phyloP scores from a whole-genome alignment of 306 rosid genomes.

The Rubus parviflorus region DNA sequence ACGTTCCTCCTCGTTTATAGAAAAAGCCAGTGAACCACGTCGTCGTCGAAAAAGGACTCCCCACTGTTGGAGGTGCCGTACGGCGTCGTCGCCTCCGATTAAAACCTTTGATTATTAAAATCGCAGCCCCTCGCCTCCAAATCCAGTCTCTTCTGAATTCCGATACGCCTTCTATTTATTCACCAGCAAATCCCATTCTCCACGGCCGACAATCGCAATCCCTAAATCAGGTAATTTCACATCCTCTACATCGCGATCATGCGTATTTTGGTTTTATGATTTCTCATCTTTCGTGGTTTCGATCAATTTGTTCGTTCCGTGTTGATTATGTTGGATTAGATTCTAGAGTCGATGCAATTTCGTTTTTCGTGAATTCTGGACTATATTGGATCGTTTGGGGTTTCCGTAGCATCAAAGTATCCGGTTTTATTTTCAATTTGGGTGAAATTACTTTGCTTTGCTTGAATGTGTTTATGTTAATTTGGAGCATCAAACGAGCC shows the following conservation, averaged over 20 bases:
- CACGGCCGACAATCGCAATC: slow-evolving; percentile 13
- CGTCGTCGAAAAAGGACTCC: slow-evolving; percentile 24
- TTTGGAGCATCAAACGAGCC: background rate
- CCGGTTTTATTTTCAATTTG: background rate
- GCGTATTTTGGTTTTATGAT: background rate
- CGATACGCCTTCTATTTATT: too few species aligned
- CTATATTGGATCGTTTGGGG: background rate
- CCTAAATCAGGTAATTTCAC: slow-evolving; percentile 24
- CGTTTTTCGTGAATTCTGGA: background rate
- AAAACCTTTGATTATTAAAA: background rate
- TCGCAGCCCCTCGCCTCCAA: background rate
- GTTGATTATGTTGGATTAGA: background rate
- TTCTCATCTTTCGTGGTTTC: background rate
- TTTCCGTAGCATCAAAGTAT: background rate
- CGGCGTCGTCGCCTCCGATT: slow-evolving; percentile 4
- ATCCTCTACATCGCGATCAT: slow-evolving; percentile 11
- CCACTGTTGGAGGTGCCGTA: slow-evolving; percentile 24
- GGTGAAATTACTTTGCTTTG: background rate
- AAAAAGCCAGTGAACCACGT: slow-evolving; percentile 21
- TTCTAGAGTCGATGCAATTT: background rate
- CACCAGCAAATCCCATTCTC: slow-evolving; percentile 3
- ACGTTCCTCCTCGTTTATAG: background rate
- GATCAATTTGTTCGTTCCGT: background rate
- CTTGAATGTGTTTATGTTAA: background rate
- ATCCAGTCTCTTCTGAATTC: background rate